These are phyloP conservation scores for Ensete glaucum DNA, from an alignment of 176 grass and related monocot genomes.

Conservation along the genomic window DNA sequence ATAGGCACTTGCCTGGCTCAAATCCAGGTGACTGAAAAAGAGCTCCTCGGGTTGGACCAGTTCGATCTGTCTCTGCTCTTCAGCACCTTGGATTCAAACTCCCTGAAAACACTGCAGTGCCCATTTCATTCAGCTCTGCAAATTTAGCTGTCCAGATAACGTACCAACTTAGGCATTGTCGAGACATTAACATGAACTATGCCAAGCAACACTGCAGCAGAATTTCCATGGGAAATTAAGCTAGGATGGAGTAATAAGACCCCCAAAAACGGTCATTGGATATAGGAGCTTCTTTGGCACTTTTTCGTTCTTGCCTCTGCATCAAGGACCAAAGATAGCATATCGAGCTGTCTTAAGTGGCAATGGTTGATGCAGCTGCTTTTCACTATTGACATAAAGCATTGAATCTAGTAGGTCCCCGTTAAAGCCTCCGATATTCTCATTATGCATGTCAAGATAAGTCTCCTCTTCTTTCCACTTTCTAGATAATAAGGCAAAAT, in stretches of 20 bases:
- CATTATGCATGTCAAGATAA: neutral
- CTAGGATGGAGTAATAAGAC: neutral
- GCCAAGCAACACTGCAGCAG: neutral
- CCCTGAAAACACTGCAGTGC: neutral
- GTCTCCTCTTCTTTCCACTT: neutral
- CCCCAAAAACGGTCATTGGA: neutral
- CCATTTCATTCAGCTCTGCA: neutral
- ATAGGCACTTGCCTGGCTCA: neutral
- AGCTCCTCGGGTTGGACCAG: neutral
- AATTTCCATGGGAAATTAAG: neutral
- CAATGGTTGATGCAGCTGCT: neutral
- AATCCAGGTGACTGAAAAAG: neutral
- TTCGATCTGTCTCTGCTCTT: too few species aligned
- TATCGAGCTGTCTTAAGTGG: neutral
- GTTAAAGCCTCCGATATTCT: neutral
- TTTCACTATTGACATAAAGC: neutral
- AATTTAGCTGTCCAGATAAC: neutral
- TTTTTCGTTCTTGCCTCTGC: neutral
- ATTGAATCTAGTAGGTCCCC: neutral
- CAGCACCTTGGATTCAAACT: neutral
- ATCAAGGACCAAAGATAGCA: neutral
- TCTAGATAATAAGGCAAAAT: neutral
- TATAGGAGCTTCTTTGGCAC: neutral
- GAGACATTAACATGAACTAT: neutral
- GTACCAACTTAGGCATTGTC: neutral